Evolutionary conservation across 495 filamentous ascomycete species (phyloP), one percentile per base, ranked within the genome.

Genomic region (Gamarada debralockiae): DNA sequence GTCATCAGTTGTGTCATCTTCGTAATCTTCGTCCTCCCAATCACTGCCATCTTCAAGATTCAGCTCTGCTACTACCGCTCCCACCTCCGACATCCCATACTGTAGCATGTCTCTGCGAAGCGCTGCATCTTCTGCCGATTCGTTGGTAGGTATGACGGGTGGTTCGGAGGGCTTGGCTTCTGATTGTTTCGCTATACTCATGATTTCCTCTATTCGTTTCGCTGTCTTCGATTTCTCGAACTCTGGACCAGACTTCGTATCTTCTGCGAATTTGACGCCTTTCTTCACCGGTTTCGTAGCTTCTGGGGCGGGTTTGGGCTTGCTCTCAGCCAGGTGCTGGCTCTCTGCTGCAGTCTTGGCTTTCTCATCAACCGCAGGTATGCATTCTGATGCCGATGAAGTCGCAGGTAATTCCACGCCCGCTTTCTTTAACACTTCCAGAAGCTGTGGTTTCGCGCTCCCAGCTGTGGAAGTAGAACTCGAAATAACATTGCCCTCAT

Each of bases 41-140:
- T 73, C 70, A 40, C 71, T 79, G 22, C 78, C 80, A 27, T 91
- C 87, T 41, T 96, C 89, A 12, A 98, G 63, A 50, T 93, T 80
- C 27, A 98, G 74, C 70, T 97, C 90, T n/a, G 92, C 92, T 6
- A 98, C 92, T 2, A 98, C 86, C 21, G 88, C 79, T 1, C 89
- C 89, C 48, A 98, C 83, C 58, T 96, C 91, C 20, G 68, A 73
- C 66, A 93, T 80, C 41, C 84, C 84, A 60, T 97, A 97, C 53
- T 87, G 74, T n/a, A 97, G 69, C 93, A 98, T 97, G 58, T 97
- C 82, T 48, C 85, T 81, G 10, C 95, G 87, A 2, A 95, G 67
- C n/a, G 73, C 72, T 9, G 87, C 84, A 62, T 95, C 92, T 56
- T 95, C 91, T 3, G 74, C 67, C 0, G 87, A 80, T 60, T 98